Conservation (phyloP, 1,139 yeast species). For the Eremothecium gossypii region DNA sequence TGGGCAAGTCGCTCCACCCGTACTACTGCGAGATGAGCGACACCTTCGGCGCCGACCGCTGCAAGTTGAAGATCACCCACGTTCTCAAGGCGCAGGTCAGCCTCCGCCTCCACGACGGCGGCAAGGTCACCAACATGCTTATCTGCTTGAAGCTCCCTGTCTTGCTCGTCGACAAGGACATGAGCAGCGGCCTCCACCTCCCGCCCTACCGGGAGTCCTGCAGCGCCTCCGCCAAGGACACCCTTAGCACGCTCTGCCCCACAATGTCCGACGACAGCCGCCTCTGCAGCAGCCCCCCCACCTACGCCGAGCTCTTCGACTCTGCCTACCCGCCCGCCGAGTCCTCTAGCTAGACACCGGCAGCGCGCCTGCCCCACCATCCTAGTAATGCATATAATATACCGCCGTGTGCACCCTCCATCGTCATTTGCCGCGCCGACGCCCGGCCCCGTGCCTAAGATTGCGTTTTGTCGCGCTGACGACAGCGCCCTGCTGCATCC, state of each 20-base stretch:
- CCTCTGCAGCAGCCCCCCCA: too few relatives aligned
- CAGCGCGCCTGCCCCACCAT: too few relatives aligned
- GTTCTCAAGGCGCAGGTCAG: conserved; percentile 7
- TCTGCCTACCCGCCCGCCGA: too few relatives aligned
- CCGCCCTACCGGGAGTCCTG: conserved; percentile 13
- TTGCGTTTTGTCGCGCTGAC: too few relatives aligned
- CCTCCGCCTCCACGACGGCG: not conserved
- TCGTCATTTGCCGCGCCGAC: too few relatives aligned
- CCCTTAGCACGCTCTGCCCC: not conserved
- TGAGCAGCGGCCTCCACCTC: conserved; percentile 15
- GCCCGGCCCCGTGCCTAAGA: too few relatives aligned
- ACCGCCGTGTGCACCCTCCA: too few relatives aligned
- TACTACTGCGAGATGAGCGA: conserved; percentile 7
- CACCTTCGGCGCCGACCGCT: not conserved
- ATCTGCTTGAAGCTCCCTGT: conserved; percentile 15
- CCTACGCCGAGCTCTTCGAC: too few relatives aligned
- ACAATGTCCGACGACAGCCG: too few relatives aligned
- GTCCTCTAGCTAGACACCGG: too few relatives aligned
- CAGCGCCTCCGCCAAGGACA: not conserved
- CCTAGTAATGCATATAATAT: too few relatives aligned
- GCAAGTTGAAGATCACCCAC: conserved; percentile 19
- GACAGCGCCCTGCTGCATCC: too few relatives aligned
- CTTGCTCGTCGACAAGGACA: conserved; percentile 15
- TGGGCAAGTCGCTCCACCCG: conserved; percentile 3
- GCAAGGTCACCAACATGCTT: not conserved